Conservation (phyloP, 306 rosid species). For the Myrica gale region DNA sequence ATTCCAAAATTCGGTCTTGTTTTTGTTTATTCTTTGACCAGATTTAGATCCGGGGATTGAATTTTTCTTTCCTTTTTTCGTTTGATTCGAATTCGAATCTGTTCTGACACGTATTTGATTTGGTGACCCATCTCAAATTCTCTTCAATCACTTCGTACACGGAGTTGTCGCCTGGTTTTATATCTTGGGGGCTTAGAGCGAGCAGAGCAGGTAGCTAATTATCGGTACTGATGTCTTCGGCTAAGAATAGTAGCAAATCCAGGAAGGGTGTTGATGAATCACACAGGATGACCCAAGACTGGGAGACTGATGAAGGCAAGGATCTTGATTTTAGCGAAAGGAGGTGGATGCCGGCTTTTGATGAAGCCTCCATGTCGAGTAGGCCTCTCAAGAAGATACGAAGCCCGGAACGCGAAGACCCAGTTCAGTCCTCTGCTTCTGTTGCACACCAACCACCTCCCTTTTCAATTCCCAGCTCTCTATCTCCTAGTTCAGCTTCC, state of each 20-base stretch:
- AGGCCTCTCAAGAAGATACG: conserved; percentile 80
- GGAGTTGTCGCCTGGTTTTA: background rate
- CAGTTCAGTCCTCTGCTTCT: conserved; percentile 35
- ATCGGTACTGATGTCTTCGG: conserved; percentile 41
- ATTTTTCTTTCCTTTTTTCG: background rate
- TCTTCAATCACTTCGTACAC: background rate
- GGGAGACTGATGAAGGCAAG: conserved; percentile 41
- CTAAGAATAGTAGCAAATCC: conserved; percentile 51
- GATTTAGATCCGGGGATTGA: conserved; percentile 29
- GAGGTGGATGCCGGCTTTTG: conserved; percentile 52
- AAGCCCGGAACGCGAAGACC: conserved; percentile 53
- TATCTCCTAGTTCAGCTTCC: conserved; percentile 19
- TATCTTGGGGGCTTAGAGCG: conserved; percentile 35
- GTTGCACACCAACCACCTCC: conserved; percentile 22
- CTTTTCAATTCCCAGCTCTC: conserved; percentile 21
- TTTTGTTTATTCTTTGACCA: conserved; percentile 8
- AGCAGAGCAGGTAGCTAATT: conserved; percentile 23
- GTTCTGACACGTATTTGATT: background rate
- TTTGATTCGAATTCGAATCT: background rate
- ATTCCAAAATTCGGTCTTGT: conserved; percentile 21
- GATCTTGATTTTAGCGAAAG: conserved; percentile 36
- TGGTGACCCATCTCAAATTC: conserved; percentile 32
- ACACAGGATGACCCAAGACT: conserved; percentile 17
- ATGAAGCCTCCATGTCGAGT: conserved; percentile 47
- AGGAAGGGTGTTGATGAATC: conserved; percentile 36